Evolutionary conservation across 2,329 filamentous ascomycete species (phyloP), one percentile per base, ranked within the genome.

Genomic region (Colletotrichum destructivum): DNA sequence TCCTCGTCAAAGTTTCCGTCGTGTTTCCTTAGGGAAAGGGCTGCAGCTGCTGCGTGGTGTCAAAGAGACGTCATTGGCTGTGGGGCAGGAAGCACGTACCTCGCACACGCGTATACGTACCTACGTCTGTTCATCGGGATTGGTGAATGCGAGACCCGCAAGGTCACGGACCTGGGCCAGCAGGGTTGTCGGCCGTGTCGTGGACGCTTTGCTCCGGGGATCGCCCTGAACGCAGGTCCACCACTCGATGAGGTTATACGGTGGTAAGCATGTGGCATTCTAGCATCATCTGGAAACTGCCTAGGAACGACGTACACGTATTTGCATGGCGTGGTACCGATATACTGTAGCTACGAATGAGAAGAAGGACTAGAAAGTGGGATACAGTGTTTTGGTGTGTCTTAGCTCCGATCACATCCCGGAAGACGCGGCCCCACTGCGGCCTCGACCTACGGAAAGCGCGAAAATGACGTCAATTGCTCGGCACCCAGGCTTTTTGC

Each of bases 141-240:
- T n/a, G 31, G 54, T 56, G 35, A 35, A n/a, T 38, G 47, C 52
- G 16, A 40, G 42, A 52, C 15, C 57, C 35, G 31, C 31, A 51
- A 54, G 59, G 64, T 62, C 69, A 68, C 69, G 38, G 65, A 69
- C 52, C 21, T 52, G 38, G 59, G 38, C 23, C 23, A 42, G 16
- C 21, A 35, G 21, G 8, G 42, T 62, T 15, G 59, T 7, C 40
- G 64, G 6, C 38, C 31, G 40, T 54, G 69, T 51, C 31, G 47
- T 59, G 69, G 69, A 72, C 52, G 35, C 40, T 72, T 69, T 72
- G 59, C 69, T 72, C 69, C 69, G 65, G 26, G 59, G 23, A 42
- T 16, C n/a, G 56, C 47, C 46, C 40, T 23, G 23, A 21, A 42
- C 15, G 46, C 23, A 23, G 44, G 23, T 60, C 64, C 64, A 57